phyloP scores from a whole-genome alignment of 106 monocot genomes.

The Dioscorea alata region DNA sequence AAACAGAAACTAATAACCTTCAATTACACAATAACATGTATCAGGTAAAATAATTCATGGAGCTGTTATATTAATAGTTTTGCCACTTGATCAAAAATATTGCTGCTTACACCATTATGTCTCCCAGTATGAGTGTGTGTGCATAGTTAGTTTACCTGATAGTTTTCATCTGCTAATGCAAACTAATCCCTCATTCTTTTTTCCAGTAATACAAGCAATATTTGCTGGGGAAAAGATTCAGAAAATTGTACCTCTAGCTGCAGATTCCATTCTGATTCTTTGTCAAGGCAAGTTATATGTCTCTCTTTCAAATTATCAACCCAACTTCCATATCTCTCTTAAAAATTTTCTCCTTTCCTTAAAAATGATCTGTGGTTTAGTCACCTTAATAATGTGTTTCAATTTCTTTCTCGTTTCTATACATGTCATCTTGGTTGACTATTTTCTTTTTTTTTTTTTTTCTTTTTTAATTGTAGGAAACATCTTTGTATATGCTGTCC shows the following conservation, averaged over 20 bases:
- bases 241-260: constrained; percentile 55
- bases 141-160: too few relatives aligned
- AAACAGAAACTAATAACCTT: too few relatives aligned
- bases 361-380: too few relatives aligned
- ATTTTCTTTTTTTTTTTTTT: background rate
- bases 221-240: constrained; percentile 71
- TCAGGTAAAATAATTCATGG: too few relatives aligned
- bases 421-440: background rate
- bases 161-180: background rate
- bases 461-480: constrained; percentile 27
- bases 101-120: too few relatives aligned
- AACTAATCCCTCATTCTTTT: constrained; percentile 1
- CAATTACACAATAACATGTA: too few relatives aligned
- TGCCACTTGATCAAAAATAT: too few relatives aligned
- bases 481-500: constrained; percentile 55
- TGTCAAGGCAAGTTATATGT: constrained; percentile 53
- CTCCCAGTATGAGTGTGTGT: too few relatives aligned
- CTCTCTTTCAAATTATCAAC: background rate
- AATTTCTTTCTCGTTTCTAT: too few relatives aligned
- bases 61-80: too few relatives aligned
- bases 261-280: constrained; percentile 52
- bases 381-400: too few relatives aligned
- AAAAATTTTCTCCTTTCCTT: too few relatives aligned
- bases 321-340: background rate
- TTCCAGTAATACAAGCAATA: constrained; percentile 54